A percentile compares a stretch with the other conserved stretches of the same genome.
Evolutionary conservation across 106 monocot genomes (phyloP).

Genomic region (Allium fistulosum): DNA sequence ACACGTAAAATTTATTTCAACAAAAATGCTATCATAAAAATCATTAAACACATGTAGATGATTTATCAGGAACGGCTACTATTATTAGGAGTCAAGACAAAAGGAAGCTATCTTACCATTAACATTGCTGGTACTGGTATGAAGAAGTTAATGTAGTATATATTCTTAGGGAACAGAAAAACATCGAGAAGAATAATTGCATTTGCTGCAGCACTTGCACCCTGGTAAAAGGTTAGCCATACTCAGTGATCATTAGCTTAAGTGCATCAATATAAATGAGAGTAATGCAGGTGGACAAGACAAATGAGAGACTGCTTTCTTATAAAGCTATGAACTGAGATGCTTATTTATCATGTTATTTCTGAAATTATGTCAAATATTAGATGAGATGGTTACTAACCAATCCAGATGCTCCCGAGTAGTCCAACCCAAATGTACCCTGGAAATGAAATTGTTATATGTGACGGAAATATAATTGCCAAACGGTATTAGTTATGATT

Average conservation of each 20-base stretch:
- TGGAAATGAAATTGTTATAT: constrained; percentile 25
- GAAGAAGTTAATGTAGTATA: constrained; percentile 60
- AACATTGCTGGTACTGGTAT: constrained; percentile 72
- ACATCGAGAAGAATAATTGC: constrained; percentile 82
- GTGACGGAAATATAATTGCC: not conserved
- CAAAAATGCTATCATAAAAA: no score
- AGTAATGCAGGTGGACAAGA: no score
- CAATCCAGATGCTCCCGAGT: constrained; percentile 50
- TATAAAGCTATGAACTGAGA: not conserved
- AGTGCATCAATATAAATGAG: no score
- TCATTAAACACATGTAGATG: no score
- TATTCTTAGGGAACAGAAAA: constrained; percentile 71
- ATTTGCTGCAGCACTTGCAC: constrained; percentile 93
- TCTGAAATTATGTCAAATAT: not conserved
- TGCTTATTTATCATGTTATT: no score
- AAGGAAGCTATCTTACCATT: constrained; percentile 42
- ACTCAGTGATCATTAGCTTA: not conserved
- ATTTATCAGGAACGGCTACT: not conserved
- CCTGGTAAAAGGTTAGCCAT: constrained; percentile 29
- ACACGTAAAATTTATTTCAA: no score
- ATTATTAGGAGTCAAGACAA: not conserved
- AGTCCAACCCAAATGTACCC: constrained; percentile 28
- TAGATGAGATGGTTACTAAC: constrained; percentile 18
- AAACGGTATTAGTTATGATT: not conserved
- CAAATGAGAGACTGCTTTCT: no score